Percentiles rank a stretch among this genome's conserved stretches.
Evolutionary conservation across 1,284 basidiomycete genomes (phyloP).

Genomic region (Tetrapyrgos nigripes): DNA sequence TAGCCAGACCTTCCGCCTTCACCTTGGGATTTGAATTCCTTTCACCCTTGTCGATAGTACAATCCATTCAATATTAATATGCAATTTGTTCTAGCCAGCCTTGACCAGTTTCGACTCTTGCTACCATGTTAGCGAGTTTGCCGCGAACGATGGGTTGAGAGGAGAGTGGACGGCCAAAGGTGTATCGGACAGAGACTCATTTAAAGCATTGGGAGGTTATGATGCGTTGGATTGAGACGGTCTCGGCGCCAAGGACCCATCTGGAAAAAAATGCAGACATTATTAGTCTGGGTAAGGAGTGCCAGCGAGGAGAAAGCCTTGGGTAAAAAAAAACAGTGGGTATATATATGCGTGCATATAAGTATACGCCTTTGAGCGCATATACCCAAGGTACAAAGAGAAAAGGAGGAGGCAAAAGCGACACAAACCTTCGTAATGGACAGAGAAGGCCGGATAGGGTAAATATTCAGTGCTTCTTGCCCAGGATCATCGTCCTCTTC

Average conservation of each 20-base stretch:
- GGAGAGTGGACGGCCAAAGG: slow-evolving; percentile 80
- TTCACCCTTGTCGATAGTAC: slow-evolving; percentile 60
- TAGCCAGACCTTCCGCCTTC: slow-evolving; percentile 23
- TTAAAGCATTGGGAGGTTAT: slow-evolving; percentile 72
- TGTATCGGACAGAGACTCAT: slow-evolving; percentile 55
- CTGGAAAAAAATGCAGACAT: slow-evolving; percentile 1
- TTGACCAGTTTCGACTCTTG: slow-evolving; percentile 76
- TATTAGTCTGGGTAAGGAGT: background rate
- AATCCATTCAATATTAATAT: slow-evolving; percentile 82
- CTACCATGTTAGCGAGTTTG: slow-evolving; percentile 82
- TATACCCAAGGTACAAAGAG: too few relatives aligned
- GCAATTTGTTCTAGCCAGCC: slow-evolving; percentile 83
- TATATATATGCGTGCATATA: too few relatives aligned
- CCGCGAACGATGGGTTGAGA: slow-evolving; percentile 80
- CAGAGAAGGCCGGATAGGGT: slow-evolving; percentile 80
- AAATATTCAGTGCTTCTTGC: slow-evolving; percentile 50
- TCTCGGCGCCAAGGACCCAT: slow-evolving; percentile 32
- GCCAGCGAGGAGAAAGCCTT: too few relatives aligned
- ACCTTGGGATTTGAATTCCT: slow-evolving; percentile 27
- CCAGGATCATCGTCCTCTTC: slow-evolving; percentile 45
- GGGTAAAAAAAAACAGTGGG: background rate
- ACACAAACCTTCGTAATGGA: slow-evolving; percentile 84
- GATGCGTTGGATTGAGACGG: slow-evolving; percentile 54
- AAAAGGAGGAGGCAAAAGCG: too few relatives aligned
- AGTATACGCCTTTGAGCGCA: too few relatives aligned